These are phyloP conservation scores for Zygosaccharomyces siamensis DNA, from an alignment of 805 yeast species.

Conservation along the genomic window DNA sequence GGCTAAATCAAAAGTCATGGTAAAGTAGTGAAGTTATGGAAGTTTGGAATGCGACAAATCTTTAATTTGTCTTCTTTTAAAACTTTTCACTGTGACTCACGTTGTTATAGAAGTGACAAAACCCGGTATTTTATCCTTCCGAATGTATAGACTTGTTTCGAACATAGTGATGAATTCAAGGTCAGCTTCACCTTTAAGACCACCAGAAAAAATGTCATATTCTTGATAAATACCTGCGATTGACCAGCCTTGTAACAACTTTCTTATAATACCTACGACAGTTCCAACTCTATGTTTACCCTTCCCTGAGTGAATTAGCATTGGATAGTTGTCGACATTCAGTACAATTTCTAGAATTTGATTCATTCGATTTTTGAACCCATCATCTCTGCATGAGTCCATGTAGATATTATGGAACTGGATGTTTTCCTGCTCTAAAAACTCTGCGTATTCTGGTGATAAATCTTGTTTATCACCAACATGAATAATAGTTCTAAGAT, in stretches of 20 bases:
- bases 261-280: conserved; percentile 84
- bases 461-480: conserved; percentile 68
- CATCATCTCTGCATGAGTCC: conserved; percentile 73
- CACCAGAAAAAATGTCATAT: conserved; percentile 86
- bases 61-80: background rate
- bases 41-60: too few species aligned
- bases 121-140: conserved; percentile 49
- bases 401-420: conserved; percentile 56
- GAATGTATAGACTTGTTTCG: conserved; percentile 54
- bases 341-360: conserved; percentile 52
- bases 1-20: conserved; percentile 29
- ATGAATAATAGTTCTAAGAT: conserved; percentile 74
- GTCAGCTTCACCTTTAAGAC: conserved; percentile 82
- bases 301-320: conserved; percentile 86
- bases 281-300: conserved; percentile 98
- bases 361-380: conserved; percentile 52
- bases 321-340: conserved; percentile 72
- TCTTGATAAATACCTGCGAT: conserved; percentile 90
- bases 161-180: conserved; percentile 84
- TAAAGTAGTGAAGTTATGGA: too few species aligned
- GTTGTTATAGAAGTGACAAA: conserved; percentile 39
- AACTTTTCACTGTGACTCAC: conserved; percentile 3
- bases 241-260: conserved; percentile 87
- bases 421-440: conserved; percentile 56
- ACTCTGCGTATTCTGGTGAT: conserved; percentile 53